Conservation (phyloP, 352 stramenopile genomes). For the Globisporangium emineosum region DNA sequence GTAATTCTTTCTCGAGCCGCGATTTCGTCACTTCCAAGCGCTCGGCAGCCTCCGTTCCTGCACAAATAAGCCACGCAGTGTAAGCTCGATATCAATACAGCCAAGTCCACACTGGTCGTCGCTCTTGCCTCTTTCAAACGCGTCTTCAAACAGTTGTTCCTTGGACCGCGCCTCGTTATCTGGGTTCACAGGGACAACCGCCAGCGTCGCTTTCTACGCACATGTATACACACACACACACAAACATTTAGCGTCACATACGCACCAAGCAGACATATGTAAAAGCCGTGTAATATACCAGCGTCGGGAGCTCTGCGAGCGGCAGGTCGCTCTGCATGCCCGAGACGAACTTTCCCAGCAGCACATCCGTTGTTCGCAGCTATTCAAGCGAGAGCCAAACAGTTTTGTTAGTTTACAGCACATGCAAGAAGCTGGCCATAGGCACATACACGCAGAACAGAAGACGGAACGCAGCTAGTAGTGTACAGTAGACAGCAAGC, state of each 20-base stretch:
- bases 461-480: background rate
- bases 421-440: background rate
- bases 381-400: conserved; percentile 11
- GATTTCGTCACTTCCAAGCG: conserved; percentile 60
- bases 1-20: conserved; percentile 65
- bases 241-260: background rate
- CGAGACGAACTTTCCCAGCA: conserved; percentile 37
- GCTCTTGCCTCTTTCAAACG: conserved; percentile 35
- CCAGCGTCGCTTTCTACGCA: conserved; percentile 53
- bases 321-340: conserved; percentile 40
- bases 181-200: conserved; percentile 41
- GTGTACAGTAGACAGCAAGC: background rate
- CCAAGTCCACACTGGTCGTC: too few relatives aligned
- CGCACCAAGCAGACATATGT: background rate
- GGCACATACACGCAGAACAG: background rate
- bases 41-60: conserved; percentile 58
- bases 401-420: background rate
- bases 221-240: background rate
- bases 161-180: conserved; percentile 28
- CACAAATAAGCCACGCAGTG: background rate
- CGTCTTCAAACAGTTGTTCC: conserved; percentile 55
- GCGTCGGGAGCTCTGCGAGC: conserved; percentile 39
- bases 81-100: background rate
- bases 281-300: conserved; percentile 20
- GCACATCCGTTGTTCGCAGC: conserved; percentile 55